Evolutionary conservation across 495 filamentous ascomycete genomes (phyloP).

Genomic region (Neurospora discreta): DNA sequence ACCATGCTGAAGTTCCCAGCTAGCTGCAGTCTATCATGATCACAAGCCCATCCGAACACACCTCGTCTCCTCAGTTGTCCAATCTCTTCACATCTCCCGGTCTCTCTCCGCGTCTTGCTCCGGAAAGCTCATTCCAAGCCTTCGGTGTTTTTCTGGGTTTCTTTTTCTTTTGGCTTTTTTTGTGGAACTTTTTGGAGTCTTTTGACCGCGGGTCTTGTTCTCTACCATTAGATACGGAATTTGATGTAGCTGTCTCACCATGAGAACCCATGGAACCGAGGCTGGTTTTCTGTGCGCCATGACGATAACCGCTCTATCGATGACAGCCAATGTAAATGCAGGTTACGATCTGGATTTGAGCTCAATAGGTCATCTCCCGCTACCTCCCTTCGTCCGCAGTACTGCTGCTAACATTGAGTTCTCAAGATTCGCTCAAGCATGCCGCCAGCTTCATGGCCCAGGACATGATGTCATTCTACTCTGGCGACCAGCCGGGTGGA

Average conservation of each 20-base stretch:
- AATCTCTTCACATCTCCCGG: background rate
- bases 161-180: background rate
- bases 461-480: constrained; percentile 61
- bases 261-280: constrained; percentile 1
- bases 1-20: background rate
- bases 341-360: constrained; percentile 21
- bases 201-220: background rate
- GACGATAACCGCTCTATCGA: constrained; percentile 5
- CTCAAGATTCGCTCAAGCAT: constrained; percentile 52
- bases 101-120: background rate
- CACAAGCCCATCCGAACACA: background rate
- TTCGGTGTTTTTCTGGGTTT: background rate
- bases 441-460: constrained; percentile 47
- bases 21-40: background rate
- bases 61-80: background rate
- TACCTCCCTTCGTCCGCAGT: background rate
- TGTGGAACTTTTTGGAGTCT: background rate
- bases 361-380: constrained; percentile 15
- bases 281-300: background rate
- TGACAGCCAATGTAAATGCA: background rate
- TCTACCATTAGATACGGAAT: background rate
- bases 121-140: background rate
- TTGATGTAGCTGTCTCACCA: background rate
- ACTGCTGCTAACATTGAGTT: background rate
- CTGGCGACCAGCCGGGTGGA: constrained; percentile 50